Percentiles rank a stretch among this genome's conserved stretches.
Evolutionary conservation across 2,329 filamentous ascomycete genomes (phyloP).

Genomic region (Beauveria varroae): DNA sequence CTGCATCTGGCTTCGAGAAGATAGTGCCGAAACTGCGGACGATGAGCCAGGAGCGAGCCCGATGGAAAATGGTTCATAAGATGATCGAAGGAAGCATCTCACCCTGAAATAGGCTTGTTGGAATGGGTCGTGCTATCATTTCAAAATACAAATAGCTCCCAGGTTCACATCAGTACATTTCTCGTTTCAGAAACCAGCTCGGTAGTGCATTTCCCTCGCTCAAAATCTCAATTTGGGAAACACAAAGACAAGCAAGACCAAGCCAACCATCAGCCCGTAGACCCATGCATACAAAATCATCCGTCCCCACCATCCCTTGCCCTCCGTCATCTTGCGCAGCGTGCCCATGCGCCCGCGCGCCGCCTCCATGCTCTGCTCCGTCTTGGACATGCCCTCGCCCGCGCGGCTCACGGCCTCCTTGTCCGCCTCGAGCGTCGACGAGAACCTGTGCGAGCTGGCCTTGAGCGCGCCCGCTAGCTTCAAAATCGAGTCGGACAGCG

Average conservation of each 20-base stretch:
- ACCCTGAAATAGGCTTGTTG: no score
- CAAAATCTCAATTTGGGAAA: slow-evolving; percentile 83
- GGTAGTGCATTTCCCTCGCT: slow-evolving; percentile 13
- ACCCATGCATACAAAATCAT: slow-evolving; percentile 82
- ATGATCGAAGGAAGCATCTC: no score
- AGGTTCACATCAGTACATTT: slow-evolving; percentile 2
- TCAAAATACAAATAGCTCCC: slow-evolving; percentile 3
- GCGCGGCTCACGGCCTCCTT: slow-evolving; percentile 66
- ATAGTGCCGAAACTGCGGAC: not conserved
- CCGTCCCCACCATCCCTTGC: slow-evolving; percentile 77
- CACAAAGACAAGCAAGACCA: slow-evolving; percentile 75
- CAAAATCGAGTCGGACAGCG: slow-evolving; percentile 73
- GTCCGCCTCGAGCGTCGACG: slow-evolving; percentile 60
- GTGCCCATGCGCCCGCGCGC: slow-evolving; percentile 71
- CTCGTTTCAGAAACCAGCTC: not conserved
- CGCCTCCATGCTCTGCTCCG: slow-evolving; percentile 65
- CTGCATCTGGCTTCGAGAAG: not conserved
- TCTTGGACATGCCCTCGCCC: slow-evolving; percentile 68
- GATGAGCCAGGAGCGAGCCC: not conserved
- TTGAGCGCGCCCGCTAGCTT: slow-evolving; percentile 73
- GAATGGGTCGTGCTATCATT: slow-evolving; percentile 5
- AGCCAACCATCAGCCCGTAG: slow-evolving; percentile 68
- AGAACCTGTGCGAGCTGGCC: slow-evolving; percentile 63
- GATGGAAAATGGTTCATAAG: not conserved
- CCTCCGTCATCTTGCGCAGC: slow-evolving; percentile 74